A percentile compares a stretch with the other conserved stretches of the same genome.
Evolutionary conservation across 1,139 yeast genomes (phyloP).

Genomic region (Debaryomycetaceae sp.): DNA sequence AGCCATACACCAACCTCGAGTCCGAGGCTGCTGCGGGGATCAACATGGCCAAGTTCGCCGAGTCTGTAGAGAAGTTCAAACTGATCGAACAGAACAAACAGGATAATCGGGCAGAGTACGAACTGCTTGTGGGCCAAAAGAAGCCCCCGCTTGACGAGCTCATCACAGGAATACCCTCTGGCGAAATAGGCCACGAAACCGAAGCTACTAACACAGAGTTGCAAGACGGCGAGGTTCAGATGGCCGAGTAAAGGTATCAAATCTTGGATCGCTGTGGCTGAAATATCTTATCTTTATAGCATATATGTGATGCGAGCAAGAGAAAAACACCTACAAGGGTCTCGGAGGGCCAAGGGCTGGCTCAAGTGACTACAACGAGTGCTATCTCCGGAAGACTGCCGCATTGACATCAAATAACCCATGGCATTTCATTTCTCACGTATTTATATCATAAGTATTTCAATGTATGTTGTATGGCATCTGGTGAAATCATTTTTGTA

Average conservation of each 20-base stretch:
- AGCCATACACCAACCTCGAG: constrained; percentile 85
- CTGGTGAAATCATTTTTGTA: not conserved
- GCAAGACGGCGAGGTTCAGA: constrained; percentile 13
- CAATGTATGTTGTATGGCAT: not conserved
- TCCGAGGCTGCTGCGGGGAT: constrained; percentile 89
- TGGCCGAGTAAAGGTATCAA: constrained; percentile 14
- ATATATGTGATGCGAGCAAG: not conserved
- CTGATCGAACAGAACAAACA: constrained; percentile 34
- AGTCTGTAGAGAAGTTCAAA: constrained; percentile 56
- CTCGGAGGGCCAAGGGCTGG: not conserved
- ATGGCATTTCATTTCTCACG: not conserved
- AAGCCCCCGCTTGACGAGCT: constrained; percentile 42
- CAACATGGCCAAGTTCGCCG: constrained; percentile 63
- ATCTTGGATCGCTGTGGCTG: too few species aligned
- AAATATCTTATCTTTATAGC: not conserved
- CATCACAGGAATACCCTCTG: constrained; percentile 32
- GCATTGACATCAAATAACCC: not conserved
- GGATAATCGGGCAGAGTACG: constrained; percentile 38
- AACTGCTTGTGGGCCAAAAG: constrained; percentile 31
- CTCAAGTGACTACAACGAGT: too few species aligned
- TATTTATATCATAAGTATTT: not conserved
- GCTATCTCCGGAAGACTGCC: not conserved
- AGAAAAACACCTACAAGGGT: not conserved
- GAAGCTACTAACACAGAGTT: constrained; percentile 7
- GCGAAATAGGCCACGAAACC: constrained; percentile 9